These are phyloP conservation scores for Neurospora terricola DNA, from an alignment of 495 filamentous ascomycete genomes.

Conservation along the genomic window DNA sequence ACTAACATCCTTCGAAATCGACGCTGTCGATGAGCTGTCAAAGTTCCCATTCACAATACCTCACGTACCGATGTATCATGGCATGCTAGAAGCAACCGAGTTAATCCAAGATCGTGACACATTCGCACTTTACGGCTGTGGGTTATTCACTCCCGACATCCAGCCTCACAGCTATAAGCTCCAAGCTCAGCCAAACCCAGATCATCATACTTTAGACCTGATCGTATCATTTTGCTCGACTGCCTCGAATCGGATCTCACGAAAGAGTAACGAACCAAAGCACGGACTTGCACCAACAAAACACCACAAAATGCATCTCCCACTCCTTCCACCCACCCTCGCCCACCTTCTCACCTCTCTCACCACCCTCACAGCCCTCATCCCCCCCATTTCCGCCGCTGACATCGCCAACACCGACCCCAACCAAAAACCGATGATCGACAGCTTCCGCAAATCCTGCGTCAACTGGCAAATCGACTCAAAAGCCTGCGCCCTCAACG, in stretches of 20 bases:
- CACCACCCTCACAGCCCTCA: neutral
- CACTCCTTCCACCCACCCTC: neutral
- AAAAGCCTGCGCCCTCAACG: neutral
- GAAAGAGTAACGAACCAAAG: neutral
- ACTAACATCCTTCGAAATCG: neutral
- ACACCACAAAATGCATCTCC: neutral
- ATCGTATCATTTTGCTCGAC: neutral
- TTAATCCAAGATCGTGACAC: neutral
- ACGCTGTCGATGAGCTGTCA: neutral
- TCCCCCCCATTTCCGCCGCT: neutral
- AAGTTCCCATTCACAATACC: neutral
- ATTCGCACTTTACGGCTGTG: neutral
- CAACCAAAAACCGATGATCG: neutral
- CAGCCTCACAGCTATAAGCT: neutral
- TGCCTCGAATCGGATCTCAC: neutral
- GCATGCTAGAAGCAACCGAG: neutral
- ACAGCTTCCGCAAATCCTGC: neutral
- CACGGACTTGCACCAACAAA: neutral
- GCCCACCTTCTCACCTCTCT: neutral
- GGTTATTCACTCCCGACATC: neutral
- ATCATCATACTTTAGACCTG: neutral
- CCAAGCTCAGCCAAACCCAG: neutral
- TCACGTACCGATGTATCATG: neutral
- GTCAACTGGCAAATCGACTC: neutral
- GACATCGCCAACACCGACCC: neutral